Base-by-base conservation (phyloP, 2,329 filamentous ascomycete species). In the Penicillium glabrum region DNA sequence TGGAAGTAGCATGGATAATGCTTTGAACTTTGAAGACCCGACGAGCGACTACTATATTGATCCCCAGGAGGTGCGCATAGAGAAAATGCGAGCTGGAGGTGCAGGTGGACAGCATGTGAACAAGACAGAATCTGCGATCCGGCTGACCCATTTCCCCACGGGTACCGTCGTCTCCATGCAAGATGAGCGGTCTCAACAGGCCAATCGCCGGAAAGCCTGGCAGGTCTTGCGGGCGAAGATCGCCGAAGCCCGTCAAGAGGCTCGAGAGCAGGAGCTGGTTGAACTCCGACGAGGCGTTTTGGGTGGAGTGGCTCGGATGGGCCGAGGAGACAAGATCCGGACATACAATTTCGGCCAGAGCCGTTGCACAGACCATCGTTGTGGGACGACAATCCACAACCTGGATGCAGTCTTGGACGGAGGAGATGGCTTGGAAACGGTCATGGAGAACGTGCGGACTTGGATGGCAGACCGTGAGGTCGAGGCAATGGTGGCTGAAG, bases 101-200 rank as follows among this genome's bases (percentile, higher is more conserved):
- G 93, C 95, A 0, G 95, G 95, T 31, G 95, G 95, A 1, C 95
- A 99, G 78, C 95, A 99, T 76, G 95, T 99, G 71, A 99, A 99
- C 78, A 97, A 93, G 74, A 99, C 95, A 0, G 95, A 99, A 78
- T 96, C 91, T 29, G 95, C 95, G 3, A 90, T 99, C 59, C 88
- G 95, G 10, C 82, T 99, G 67, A 98, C 93, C 2, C 95, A 99
- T 78, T 76, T 89, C 7, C 95, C 95, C 2, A 96, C 92, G 1
- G 90, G 89, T 45, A 95, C 87, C 0, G 86, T 90, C 2, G 93
- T 98, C 14, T 88, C 88, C 13, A 96, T 98, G 83, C 95, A 99
- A 74, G 95, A 99, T 72, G 88, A 87, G 52, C 85, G 95, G 53
- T 96, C 91, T 44, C 95, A 99, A 78, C 87, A 90, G 65, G 86